Base-by-base conservation (phyloP, 768 basidiomycete genomes). In the Leccinellum albellum region DNA sequence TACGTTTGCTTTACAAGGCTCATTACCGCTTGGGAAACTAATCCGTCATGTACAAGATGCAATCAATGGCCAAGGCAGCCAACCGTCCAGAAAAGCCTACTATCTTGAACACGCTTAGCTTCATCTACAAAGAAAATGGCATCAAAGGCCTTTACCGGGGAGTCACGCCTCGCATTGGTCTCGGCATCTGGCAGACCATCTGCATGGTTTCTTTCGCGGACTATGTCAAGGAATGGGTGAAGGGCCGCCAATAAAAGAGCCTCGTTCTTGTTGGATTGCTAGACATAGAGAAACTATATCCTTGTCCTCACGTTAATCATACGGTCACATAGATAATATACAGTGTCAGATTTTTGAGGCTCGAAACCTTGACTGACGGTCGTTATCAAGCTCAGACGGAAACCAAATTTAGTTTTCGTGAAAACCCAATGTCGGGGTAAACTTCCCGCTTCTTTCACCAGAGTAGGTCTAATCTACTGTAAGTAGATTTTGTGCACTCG, bases 161-260 rank as follows among this genome's bases (percentile, higher is more conserved):
- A 65, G 96, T 99, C 21, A 92, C 94, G 0, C 97, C 97, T 57
- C 91, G 97, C 57, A 92, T 99, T 66, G 97, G 85, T 60, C 85
- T 99, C 58, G 94, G 96, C 58, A 83, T 96, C 70, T 97, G 94
- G 94, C 94, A 97, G 75, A 97, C 94, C 7, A 81, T 98, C 64
- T 99, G 97, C 81, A 99, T 99, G 96, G 96, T 98, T 64, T 94
- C 92, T 21, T 88, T 98, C 61, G 94, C 95, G 20, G 95, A 98
- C 75, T 94, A 94, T 69, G 94, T 98, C 61, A 96, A 94, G 73
- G 80, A 76, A 55, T 94, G 91, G 85, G 79, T 85, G n/a, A 84
- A 85, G 67, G 76, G 73, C 23, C 59, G 60, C 54, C 56, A 70
- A 53, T 67, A 59, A 71, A 54, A 51, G 51, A 53, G 51, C 20